These are phyloP conservation scores for Termitomyces sp. DNA, from an alignment of 768 basidiomycete species.

Conservation along the genomic window DNA sequence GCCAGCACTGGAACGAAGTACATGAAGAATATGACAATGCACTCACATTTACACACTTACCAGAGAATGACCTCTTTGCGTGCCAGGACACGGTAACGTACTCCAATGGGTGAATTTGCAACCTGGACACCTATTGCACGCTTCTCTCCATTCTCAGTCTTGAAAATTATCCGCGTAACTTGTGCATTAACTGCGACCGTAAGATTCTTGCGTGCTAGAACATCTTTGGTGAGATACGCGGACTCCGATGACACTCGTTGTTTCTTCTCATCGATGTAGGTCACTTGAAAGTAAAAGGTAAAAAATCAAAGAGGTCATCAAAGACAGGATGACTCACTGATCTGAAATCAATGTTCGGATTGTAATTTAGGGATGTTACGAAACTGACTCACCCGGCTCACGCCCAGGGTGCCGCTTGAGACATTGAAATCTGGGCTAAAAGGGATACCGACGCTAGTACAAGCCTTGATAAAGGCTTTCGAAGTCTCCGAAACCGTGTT, in stretches of 20 bases:
- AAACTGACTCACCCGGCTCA: constrained; percentile 43
- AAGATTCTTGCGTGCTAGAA: constrained; percentile 60
- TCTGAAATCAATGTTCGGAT: constrained; percentile 21
- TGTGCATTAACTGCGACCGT: constrained; percentile 52
- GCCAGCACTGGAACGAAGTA: constrained; percentile 37
- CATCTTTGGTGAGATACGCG: constrained; percentile 62
- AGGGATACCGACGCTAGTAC: constrained; percentile 49
- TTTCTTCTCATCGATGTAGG: constrained; percentile 50
- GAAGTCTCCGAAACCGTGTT: constrained; percentile 39
- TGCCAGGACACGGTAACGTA: constrained; percentile 40
- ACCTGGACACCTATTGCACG: constrained; percentile 64
- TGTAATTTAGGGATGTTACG: neutral
- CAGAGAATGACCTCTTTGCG: constrained; percentile 57
- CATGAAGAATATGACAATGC: neutral
- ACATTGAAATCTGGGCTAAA: constrained; percentile 61
- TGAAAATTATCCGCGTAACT: constrained; percentile 56
- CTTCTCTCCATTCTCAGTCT: constrained; percentile 29
- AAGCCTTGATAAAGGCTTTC: constrained; percentile 52
- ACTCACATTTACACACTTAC: constrained; percentile 31
- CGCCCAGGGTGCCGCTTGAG: constrained; percentile 52
- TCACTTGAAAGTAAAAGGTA: constrained; percentile 39
- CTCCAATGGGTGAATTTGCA: constrained; percentile 28
- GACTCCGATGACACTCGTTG: constrained; percentile 58
- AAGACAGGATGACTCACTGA: constrained; percentile 28
- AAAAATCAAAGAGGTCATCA: neutral